A percentile compares a stretch with the other conserved stretches of the same genome.
These are phyloP conservation scores for Saturnispora ahearnii DNA, from an alignment of 805 yeast genomes.

Conservation along the genomic window DNA sequence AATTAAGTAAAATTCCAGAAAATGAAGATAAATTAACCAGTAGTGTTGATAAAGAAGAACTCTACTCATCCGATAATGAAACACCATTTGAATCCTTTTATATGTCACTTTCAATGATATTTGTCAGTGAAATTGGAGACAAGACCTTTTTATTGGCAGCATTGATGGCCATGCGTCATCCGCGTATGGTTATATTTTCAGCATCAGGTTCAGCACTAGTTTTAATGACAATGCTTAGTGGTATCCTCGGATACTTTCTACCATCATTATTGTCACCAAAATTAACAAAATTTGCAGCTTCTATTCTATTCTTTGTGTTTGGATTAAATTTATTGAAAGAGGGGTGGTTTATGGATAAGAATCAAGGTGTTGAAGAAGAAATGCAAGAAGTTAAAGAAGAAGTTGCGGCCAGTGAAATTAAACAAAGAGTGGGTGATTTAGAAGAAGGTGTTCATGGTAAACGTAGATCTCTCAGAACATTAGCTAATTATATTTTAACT, in stretches of 20 bases:
- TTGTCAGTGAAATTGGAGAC: conserved; percentile 95
- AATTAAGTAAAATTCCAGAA: background rate
- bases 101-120: conserved; percentile 83
- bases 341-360: conserved; percentile 73
- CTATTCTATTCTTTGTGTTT: conserved; percentile 70
- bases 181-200: conserved; percentile 74
- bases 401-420: conserved; percentile 54
- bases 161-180: conserved; percentile 93
- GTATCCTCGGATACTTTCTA: conserved; percentile 83
- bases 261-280: conserved; percentile 76
- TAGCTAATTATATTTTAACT: conserved; percentile 54
- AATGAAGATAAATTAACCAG: background rate
- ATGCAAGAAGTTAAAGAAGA: conserved; percentile 96
- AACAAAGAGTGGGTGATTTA: conserved; percentile 39
- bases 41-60: background rate
- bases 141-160: conserved; percentile 96
- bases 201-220: conserved; percentile 80
- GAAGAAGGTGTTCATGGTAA: conserved; percentile 39
- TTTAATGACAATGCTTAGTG: conserved; percentile 87
- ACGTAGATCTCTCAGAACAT: background rate
- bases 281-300: conserved; percentile 74
- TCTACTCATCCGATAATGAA: background rate
- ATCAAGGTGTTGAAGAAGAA: conserved; percentile 87
- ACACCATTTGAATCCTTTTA: conserved; percentile 38
- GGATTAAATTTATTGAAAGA: conserved; percentile 71